Conservation (phyloP, 768 basidiomycete species). For the Mycena galericulata region DNA sequence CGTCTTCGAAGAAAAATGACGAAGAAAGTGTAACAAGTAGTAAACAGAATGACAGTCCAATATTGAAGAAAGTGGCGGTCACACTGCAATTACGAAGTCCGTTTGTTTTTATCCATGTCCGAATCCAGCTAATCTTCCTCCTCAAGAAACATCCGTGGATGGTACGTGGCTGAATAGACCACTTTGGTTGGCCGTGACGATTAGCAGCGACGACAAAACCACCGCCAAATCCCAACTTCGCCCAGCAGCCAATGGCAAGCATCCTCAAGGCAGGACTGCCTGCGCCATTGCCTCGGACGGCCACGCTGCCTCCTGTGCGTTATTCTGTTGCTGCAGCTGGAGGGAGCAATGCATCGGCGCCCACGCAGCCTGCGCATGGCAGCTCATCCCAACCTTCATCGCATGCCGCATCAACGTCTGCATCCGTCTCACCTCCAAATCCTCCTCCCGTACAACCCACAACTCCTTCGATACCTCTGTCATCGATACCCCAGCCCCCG, state of each 20-base stretch:
- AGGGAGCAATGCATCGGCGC: constrained; percentile 55
- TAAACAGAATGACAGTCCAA: constrained; percentile 83
- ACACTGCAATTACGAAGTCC: constrained; percentile 78
- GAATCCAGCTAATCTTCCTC: constrained; percentile 29
- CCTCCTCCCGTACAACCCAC: constrained; percentile 50
- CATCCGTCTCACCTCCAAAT: constrained; percentile 45
- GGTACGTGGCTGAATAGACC: constrained; percentile 52
- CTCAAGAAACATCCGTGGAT: constrained; percentile 77
- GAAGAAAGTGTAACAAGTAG: constrained; percentile 81
- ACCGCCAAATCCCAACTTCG: constrained; percentile 84
- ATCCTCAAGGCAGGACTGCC: constrained; percentile 84
- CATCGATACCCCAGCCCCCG: constrained; percentile 46
- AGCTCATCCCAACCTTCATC: constrained; percentile 41
- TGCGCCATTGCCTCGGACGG: constrained; percentile 63
- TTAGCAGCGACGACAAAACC: constrained; percentile 67
- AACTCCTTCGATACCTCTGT: constrained; percentile 54
- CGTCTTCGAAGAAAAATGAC: constrained; percentile 80
- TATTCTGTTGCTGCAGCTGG: constrained; percentile 92
- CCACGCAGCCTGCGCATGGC: constrained; percentile 38
- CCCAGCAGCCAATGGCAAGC: constrained; percentile 78
- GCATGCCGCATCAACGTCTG: constrained; percentile 44
- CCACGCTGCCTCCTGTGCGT: constrained; percentile 80
- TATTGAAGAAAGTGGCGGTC: constrained; percentile 80
- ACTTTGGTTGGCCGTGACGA: constrained; percentile 29
- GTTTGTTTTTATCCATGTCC: constrained; percentile 43